Conservation (phyloP, 805 yeast genomes). For the Candida manassasensis region DNA sequence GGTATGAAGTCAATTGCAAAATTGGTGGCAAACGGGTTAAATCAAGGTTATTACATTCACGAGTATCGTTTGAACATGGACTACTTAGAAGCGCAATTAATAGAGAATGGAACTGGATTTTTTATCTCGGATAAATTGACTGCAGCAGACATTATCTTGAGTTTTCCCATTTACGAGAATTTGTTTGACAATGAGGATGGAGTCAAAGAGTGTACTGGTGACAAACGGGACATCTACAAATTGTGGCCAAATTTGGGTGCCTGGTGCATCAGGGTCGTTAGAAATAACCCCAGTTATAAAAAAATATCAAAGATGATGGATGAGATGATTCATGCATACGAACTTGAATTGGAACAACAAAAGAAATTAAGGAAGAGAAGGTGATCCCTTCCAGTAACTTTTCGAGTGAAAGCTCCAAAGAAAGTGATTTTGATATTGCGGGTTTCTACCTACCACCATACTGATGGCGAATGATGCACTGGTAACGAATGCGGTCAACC, state of each 20-base stretch:
- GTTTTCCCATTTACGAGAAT: slow-evolving; percentile 34
- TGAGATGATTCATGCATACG: slow-evolving; percentile 18
- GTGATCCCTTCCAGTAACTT: too few species aligned
- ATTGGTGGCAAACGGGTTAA: slow-evolving; percentile 41
- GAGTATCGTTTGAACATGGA: slow-evolving; percentile 38
- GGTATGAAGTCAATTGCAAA: slow-evolving; percentile 43
- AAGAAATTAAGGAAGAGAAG: slow-evolving; percentile 1
- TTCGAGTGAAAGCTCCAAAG: too few species aligned
- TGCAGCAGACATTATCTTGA: slow-evolving; percentile 35
- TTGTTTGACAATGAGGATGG: slow-evolving; percentile 34
- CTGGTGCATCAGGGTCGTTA: slow-evolving; percentile 31
- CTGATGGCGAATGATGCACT: too few species aligned
- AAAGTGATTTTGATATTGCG: too few species aligned
- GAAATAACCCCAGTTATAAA: slow-evolving; percentile 28
- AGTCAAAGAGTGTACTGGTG: slow-evolving; percentile 30
- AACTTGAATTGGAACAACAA: background rate
- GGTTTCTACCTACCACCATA: too few species aligned
- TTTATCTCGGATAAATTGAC: slow-evolving; percentile 35
- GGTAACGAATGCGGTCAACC: too few species aligned
- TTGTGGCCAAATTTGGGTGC: slow-evolving; percentile 33
- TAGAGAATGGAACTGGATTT: slow-evolving; percentile 26
- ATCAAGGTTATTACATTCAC: slow-evolving; percentile 44
- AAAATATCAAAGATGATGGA: slow-evolving; percentile 29
- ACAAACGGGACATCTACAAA: slow-evolving; percentile 25
- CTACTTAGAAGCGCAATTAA: slow-evolving; percentile 22